Conservation (phyloP, 306 rosid genomes). For the Rosa multiflora region DNA sequence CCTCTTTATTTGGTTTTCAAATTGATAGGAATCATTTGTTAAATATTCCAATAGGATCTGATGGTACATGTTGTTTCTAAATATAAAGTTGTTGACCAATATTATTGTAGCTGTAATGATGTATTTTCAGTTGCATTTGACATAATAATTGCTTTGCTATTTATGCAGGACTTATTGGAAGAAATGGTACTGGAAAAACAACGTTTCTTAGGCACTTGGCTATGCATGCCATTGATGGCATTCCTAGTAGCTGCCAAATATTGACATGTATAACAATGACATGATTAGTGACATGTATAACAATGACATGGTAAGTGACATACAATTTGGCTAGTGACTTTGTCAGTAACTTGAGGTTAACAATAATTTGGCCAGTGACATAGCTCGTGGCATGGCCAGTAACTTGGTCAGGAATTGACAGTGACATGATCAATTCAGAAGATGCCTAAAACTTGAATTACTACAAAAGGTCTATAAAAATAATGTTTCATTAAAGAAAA, state of each 20-base stretch:
- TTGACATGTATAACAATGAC: no score
- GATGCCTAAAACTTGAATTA: no score
- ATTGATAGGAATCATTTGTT: not conserved
- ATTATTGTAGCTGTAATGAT: slow-evolving; percentile 3
- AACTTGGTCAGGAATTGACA: no score
- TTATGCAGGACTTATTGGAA: slow-evolving; percentile 83
- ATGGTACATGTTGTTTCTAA: slow-evolving; percentile 6
- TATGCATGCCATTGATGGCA: slow-evolving; percentile 95
- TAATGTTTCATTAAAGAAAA: no score
- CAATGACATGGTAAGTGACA: no score
- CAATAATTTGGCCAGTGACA: no score
- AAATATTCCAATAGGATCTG: not conserved
- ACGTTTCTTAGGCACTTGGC: slow-evolving; percentile 98
- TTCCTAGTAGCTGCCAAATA: slow-evolving; percentile 89
- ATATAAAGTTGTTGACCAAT: not conserved
- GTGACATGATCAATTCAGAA: no score
- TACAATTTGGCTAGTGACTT: no score
- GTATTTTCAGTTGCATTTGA: slow-evolving; percentile 5
- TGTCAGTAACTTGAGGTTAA: no score
- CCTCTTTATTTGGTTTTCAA: not conserved
- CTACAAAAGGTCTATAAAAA: no score
- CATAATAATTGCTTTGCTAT: not conserved
- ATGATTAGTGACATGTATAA: no score
- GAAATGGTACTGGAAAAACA: slow-evolving; percentile 96
- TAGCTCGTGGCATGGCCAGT: no score